Percentiles rank a stretch among this genome's conserved stretches.
These are phyloP conservation scores for Dendrostoma leiphaemia DNA, from an alignment of 2,329 filamentous ascomycete species.

Conservation along the genomic window DNA sequence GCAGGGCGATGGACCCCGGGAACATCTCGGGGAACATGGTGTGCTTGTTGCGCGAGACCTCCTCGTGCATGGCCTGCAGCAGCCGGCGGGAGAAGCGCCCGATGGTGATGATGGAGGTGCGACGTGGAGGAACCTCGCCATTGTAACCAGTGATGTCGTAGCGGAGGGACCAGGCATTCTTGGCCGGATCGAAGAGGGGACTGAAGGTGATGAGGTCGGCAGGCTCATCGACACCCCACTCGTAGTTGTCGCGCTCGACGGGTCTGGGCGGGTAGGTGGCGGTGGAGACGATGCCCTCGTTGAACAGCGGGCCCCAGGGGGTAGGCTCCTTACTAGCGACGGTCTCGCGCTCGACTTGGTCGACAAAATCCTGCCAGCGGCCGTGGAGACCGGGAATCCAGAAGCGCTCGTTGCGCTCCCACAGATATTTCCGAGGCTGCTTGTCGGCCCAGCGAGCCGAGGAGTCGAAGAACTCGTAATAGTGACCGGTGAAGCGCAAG, in stretches of 20 bases:
- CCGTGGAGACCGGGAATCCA: constrained; percentile 71
- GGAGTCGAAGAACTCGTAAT: constrained; percentile 74
- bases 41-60: constrained; percentile 71
- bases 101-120: constrained; percentile 76
- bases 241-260: constrained; percentile 62
- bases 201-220: constrained; percentile 72
- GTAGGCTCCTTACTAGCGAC: constrained; percentile 64
- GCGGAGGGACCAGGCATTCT: constrained; percentile 71
- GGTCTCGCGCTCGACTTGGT: constrained; percentile 54
- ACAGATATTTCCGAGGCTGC: constrained; percentile 70
- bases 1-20: constrained; percentile 67
- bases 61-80: constrained; percentile 74
- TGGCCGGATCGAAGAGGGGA: constrained; percentile 72
- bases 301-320: constrained; percentile 55
- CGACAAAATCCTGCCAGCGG: constrained; percentile 64
- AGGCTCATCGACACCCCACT: constrained; percentile 75
- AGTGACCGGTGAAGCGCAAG: constrained; percentile 73
- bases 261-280: constrained; percentile 57
- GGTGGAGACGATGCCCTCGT: constrained; percentile 60
- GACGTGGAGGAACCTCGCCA: constrained; percentile 61
- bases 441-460: constrained; percentile 60
- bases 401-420: constrained; percentile 71
- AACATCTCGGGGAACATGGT: constrained; percentile 78
- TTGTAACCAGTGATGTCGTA: constrained; percentile 67
- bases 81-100: constrained; percentile 71